Base-by-base conservation (phyloP, 805 yeast species). In the Candida adriatica region DNA sequence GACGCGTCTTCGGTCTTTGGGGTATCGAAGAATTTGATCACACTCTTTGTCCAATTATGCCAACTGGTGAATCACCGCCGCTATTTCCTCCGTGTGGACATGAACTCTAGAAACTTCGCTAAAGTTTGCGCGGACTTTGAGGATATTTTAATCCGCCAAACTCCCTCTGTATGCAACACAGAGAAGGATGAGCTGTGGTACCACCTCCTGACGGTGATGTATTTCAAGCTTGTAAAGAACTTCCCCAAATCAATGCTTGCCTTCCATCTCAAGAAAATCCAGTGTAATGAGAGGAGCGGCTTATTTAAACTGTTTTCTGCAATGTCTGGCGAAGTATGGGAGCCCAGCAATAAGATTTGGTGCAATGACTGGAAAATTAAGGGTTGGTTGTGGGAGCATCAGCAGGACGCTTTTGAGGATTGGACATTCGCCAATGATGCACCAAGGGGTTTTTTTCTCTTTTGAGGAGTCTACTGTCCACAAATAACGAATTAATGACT, bases 51-150 rank as follows among this genome's bases (percentile, higher is more conserved):
- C 22, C 64, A 64, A 30, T 48, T 60, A 5, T 52, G 64, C 8
- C 64, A 65, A 25, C 46, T 69, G 26, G 57, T 72, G 6, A 68
- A 68, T 39, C 73, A 69, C 39, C 64, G 60, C 38, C 54, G 62
- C 31, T 51, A 62, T 8, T 69, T 69, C 40, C 37, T 42, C 30
- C 39, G 7, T 42, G 49, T 18, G 46, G 54, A n/a, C 55, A 56
- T 29, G 54, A 29, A 51, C 19, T 70, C 73, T 2, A 50, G 73
- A 26, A 69, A 68, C 41, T 69, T 64, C 44, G 71, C 73, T 13
- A 51, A 55, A 27, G 56, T 68, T 3, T 66, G 71, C 38, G 64
- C 69, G 6, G 73, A 67, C 18, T 53, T 57, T 13, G 70, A 67
- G 36, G 73, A 68, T 37, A 43, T 53, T 13, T 39, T 69, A 13